Evolutionary conservation across 306 rosid genomes (phyloP).

Genomic region (Parietaria judaica): DNA sequence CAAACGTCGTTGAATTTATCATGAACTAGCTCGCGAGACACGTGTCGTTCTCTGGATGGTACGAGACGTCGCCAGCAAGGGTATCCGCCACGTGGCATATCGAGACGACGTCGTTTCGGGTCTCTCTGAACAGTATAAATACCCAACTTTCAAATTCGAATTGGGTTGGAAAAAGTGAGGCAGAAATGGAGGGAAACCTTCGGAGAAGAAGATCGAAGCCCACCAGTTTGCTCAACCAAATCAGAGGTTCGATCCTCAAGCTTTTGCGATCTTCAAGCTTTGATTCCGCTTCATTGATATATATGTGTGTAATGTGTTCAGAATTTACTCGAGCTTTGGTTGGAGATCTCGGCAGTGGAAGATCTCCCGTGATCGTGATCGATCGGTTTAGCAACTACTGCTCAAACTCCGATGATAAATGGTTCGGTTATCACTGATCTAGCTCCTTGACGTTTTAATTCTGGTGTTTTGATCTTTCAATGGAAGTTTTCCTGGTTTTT

Average conservation of each 20-base stretch:
- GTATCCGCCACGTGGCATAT: neutral
- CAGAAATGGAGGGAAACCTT: conserved; percentile 55
- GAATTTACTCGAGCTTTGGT: conserved; percentile 53
- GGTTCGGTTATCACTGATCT: conserved; percentile 30
- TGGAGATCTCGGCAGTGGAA: conserved; percentile 38
- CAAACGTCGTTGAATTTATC: neutral
- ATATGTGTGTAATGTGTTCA: conserved; percentile 19
- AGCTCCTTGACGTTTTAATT: neutral
- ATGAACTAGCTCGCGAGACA: neutral
- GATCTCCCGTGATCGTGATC: conserved; percentile 48
- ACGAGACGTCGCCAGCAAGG: too few species aligned
- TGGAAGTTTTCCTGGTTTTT: neutral
- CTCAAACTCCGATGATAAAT: conserved; percentile 28
- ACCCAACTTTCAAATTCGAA: neutral
- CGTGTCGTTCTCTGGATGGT: too few species aligned
- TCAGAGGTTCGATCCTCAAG: conserved; percentile 38
- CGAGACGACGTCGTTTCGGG: neutral
- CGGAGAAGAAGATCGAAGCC: conserved; percentile 20
- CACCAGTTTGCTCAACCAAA: conserved; percentile 30
- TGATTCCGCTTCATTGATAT: neutral
- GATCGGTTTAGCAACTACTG: conserved; percentile 67
- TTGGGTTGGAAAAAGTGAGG: neutral
- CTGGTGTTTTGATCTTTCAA: neutral
- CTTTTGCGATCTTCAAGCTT: neutral
- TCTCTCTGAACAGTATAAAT: neutral